Conservation (phyloP, 345 rosid species). For the Melaleuca quinquenervia region DNA sequence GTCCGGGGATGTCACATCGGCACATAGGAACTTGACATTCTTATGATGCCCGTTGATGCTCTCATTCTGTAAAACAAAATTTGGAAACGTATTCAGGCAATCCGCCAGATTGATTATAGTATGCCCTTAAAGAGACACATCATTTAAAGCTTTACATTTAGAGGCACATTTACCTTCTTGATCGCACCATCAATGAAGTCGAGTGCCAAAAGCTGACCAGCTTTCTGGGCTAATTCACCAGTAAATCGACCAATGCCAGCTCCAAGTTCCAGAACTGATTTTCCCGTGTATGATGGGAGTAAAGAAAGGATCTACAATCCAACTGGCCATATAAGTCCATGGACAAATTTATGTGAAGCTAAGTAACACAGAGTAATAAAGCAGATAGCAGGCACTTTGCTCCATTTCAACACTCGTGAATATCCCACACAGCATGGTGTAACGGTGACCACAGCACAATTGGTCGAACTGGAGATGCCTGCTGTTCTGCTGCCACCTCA, state of each 20-base stretch:
- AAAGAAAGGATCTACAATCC: conserved; percentile 57
- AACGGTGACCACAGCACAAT: not conserved
- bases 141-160: not conserved
- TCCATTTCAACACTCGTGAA: not conserved
- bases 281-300: conserved; percentile 71
- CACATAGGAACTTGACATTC: conserved; percentile 75
- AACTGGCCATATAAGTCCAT: not conserved
- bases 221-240: conserved; percentile 72
- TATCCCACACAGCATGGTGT: not conserved
- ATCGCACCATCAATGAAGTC: conserved; percentile 81
- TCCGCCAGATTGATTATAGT: not conserved
- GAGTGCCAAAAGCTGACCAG: conserved; percentile 61
- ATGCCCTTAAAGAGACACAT: not conserved
- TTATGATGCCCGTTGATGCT: conserved; percentile 61
- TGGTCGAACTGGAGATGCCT: not conserved
- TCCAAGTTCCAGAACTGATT: conserved; percentile 75
- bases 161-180: conserved; percentile 48
- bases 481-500: not conserved
- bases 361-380: not conserved
- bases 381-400: not conserved
- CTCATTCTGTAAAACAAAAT: conserved; percentile 46
- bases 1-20: conserved; percentile 77
- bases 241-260: conserved; percentile 98
- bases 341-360: not conserved
- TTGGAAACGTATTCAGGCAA: not conserved